Conservation (phyloP, 2,329 filamentous ascomycete species). For the Juglanconis juglandina region DNA sequence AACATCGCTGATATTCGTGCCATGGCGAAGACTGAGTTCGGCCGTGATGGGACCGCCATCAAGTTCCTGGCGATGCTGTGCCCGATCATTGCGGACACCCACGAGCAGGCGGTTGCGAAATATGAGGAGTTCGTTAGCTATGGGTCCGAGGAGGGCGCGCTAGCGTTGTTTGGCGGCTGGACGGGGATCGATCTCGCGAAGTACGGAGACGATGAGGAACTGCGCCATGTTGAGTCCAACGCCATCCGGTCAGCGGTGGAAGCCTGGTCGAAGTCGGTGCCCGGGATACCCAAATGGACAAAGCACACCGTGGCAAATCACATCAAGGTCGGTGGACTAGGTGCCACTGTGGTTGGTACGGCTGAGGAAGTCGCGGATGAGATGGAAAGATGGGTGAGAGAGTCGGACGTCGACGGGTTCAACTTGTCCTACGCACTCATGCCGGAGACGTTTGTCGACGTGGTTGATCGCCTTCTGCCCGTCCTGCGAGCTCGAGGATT, state of each 20-base stretch:
- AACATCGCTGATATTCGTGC: conserved; percentile 56
- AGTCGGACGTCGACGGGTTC: conserved; percentile 16
- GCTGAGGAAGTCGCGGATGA: conserved; percentile 15
- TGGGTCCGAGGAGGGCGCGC: conserved; percentile 57
- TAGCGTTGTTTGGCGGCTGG: conserved; percentile 65
- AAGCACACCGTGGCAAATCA: conserved; percentile 22
- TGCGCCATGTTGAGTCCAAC: conserved; percentile 59
- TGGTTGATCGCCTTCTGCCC: conserved; percentile 62
- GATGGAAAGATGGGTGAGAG: conserved; percentile 17
- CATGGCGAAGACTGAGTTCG: conserved; percentile 43
- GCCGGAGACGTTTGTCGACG: conserved; percentile 65
- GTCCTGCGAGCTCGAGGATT: conserved; percentile 58
- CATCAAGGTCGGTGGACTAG: conserved; percentile 22
- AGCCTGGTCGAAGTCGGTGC: conserved; percentile 39
- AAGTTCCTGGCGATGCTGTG: conserved; percentile 60
- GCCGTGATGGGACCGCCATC: conserved; percentile 51
- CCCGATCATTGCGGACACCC: conserved; percentile 56
- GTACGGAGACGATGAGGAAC: conserved; percentile 62
- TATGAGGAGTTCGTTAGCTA: conserved; percentile 53
- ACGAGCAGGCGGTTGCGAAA: conserved; percentile 57
- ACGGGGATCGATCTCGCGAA: conserved; percentile 60
- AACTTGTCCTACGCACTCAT: conserved; percentile 59
- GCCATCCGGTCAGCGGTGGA: conserved; percentile 53
- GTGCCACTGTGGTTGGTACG: conserved; percentile 15
- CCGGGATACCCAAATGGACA: conserved; percentile 18